Conservation (phyloP, 495 filamentous ascomycete species). For the Poronia punctata region DNA sequence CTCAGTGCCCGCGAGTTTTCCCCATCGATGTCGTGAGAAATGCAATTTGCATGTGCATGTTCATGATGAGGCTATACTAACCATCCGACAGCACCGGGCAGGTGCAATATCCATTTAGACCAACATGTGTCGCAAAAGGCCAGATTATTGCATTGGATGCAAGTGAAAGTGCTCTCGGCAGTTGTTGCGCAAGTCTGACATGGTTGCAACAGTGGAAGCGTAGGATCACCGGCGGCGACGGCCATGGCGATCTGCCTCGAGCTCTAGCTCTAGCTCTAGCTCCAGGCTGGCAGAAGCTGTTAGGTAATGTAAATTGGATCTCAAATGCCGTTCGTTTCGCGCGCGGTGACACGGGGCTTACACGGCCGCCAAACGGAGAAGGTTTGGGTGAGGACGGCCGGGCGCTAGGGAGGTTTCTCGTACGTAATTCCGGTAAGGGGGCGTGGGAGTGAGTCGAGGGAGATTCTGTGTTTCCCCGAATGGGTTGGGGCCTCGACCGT, state of each 20-base stretch:
- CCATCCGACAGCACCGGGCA: conserved; percentile 26
- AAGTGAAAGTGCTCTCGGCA: conserved; percentile 22
- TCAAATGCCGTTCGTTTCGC: too few relatives aligned
- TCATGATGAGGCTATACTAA: too few relatives aligned
- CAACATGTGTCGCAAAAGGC: conserved; percentile 31
- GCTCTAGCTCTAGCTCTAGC: too few relatives aligned
- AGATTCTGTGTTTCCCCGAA: neutral
- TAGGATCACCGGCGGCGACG: conserved; percentile 17
- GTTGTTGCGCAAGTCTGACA: conserved; percentile 24
- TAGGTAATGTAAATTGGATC: too few relatives aligned
- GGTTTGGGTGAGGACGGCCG: neutral
- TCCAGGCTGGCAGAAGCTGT: too few relatives aligned
- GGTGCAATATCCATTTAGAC: conserved; percentile 31
- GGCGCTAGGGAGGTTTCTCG: conserved; percentile 4
- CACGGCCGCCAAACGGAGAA: conserved; percentile 2
- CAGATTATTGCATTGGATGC: conserved; percentile 38
- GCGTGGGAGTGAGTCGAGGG: conserved; percentile 1
- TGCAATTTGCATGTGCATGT: neutral
- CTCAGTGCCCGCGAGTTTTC: too few relatives aligned
- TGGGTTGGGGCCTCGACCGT: too few relatives aligned
- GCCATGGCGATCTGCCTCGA: conserved; percentile 17
- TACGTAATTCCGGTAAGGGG: conserved; percentile 8
- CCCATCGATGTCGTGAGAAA: too few relatives aligned
- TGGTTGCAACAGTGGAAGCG: conserved; percentile 15
- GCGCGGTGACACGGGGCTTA: too few relatives aligned